Base-by-base conservation (phyloP, 2,329 filamentous ascomycete species). In the Pseudogymnoascus sp. region DNA sequence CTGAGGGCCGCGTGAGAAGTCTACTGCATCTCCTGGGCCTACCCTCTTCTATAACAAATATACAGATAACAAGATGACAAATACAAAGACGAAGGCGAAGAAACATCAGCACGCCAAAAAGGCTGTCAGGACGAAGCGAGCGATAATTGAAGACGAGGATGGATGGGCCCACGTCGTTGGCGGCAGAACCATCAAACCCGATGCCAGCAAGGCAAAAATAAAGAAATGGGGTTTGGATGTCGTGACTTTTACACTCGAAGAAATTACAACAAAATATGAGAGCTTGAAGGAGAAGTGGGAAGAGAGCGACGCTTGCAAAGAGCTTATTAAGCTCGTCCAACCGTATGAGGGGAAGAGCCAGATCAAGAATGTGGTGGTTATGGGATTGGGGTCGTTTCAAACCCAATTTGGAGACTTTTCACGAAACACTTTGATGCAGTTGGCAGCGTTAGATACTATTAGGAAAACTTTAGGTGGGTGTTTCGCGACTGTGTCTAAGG, bases 111-210 rank as follows among this genome's bases (percentile, higher is more conserved):
- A 12, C n/a, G 45, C 45, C 45, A 52, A 52, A 2, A 60, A 61
- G 18, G 57, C 67, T n/a, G 60, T 65, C 7, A 67, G 66, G 34
- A 70, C 64, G 4, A 71, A 70, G 56, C 59, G 70, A 30, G 65
- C 62, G 37, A 62, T 71, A 33, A 58, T 71, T 3, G 62, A 67
- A 12, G 70, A 69, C 60, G 62, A 61, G 1, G 67, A 71, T 37
- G 70, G 70, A n/a, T 72, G 70, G 70, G 68, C 67, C 21, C 69
- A 71, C 61, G 67, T 72, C 23, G 59, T 72, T 8, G 66, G 69
- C 33, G 55, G 55, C 55, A 18, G 55, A 35, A 57, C 55, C 13
- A 35, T 35, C 30, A 57, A 57, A 12, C 18, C 30, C 2, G 55
- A 38, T 12, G 35, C 30, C 12, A 57, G 30, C 30, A 57, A 37